These are phyloP conservation scores for Glomus cerebriforme DNA, from an alignment of 192 early-diverging fungal genomes.

Conservation along the genomic window DNA sequence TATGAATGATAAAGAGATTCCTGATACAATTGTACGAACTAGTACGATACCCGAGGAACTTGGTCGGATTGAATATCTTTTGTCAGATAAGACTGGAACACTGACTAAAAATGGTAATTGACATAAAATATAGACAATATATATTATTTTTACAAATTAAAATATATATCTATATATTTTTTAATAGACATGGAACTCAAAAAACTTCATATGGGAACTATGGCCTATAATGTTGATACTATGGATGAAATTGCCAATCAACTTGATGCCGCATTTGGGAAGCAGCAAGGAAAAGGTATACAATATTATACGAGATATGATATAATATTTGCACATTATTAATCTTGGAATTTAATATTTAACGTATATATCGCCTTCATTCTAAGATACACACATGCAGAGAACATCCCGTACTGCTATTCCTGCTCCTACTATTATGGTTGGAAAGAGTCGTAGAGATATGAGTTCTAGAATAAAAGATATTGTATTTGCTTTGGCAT, in stretches of 20 bases:
- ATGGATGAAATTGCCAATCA: slow-evolving; percentile 86
- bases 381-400: neutral
- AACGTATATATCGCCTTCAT: neutral
- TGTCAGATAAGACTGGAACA: slow-evolving; percentile 97
- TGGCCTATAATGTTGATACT: slow-evolving; percentile 87
- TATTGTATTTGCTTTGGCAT: slow-evolving; percentile 82
- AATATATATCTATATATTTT: neutral
- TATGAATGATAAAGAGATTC: slow-evolving; percentile 83
- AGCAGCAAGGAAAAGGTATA: slow-evolving; percentile 36
- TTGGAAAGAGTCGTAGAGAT: slow-evolving; percentile 71
- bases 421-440: slow-evolving; percentile 33
- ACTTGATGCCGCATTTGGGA: slow-evolving; percentile 56
- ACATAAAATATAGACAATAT: neutral
- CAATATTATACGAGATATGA: too few species aligned
- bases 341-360: neutral
- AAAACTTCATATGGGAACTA: slow-evolving; percentile 92
- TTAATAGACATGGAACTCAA: slow-evolving; percentile 92
- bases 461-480: slow-evolving; percentile 85
- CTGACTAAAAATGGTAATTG: slow-evolving; percentile 84
- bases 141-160: neutral
- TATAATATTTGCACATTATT: neutral
- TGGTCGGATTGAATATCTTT: slow-evolving; percentile 88
- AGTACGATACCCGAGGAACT: slow-evolving; percentile 96
- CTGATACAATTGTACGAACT: slow-evolving; percentile 86
- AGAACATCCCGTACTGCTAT: slow-evolving; percentile 31